Base-by-base conservation (phyloP, 2,329 filamentous ascomycete species). In the Trichoderma lentiforme region DNA sequence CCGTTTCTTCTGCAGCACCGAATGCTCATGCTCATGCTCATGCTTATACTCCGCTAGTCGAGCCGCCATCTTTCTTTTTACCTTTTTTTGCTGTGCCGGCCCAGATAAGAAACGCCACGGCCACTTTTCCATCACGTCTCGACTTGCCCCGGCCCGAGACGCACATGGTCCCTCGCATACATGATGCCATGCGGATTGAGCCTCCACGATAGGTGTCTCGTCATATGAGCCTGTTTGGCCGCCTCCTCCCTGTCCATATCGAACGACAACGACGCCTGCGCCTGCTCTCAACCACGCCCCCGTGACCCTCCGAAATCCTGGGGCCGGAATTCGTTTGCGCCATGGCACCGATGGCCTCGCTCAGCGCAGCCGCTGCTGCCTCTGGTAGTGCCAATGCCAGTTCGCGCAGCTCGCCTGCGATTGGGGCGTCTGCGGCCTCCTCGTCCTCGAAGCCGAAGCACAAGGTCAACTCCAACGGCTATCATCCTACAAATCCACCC, bases 391-490 rank as follows among this genome's bases (percentile, higher is more conserved):
- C 83, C 73, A 85, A 85, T 81, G 82, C 82, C 72, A 88, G 84
- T 78, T 83, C 86, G 64, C 84, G 87, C 80, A 86, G 81, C 62
- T 89, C 87, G 39, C 87, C 87, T 18, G 82, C 85, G 58, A 79
- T 83, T 57, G 82, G 82, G 67, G 74, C 80, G 15, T 74, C 81
- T 32, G 73, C 80, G 15, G 79, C 75, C 74, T 78, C 80, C 73
- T 75, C 80, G 60, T 77, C 80, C 24, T 80, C 83, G 64, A 87
- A 87, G 74, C 77, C 85, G n/a, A 88, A 87, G 75, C 78, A 82
- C n/a, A 86, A 85, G 73, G 81, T 86, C 76, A 86, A 86, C 77
- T 83, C 86, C 63, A 88, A 88, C 76, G 85, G 85, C 73, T 85
- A 86, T 71, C 85, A 87, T 74, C 83, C 86, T 11, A 76, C 83